A percentile compares a stretch with the other conserved stretches of the same genome.
Evolutionary conservation across 2,329 filamentous ascomycete species (phyloP).

Genomic region (Aureobasidium sp.): DNA sequence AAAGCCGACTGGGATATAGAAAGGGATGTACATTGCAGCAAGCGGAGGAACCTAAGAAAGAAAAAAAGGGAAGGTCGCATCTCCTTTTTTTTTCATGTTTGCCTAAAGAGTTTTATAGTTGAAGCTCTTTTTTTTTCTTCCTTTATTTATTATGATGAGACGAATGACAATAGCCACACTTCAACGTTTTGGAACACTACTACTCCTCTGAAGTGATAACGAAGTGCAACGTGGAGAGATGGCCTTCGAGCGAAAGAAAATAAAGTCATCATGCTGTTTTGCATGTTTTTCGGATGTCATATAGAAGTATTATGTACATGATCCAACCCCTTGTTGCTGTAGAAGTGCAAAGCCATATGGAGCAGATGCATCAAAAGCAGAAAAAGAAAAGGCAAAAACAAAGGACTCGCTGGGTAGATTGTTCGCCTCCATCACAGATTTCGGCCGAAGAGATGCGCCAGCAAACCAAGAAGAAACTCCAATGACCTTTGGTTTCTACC

Average conservation of each 20-base stretch:
- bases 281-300: not conserved
- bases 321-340: not conserved
- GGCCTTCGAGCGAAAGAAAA: no score
- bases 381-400: not conserved
- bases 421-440: no score
- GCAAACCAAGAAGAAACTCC: not conserved
- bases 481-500: not conserved
- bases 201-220: no score
- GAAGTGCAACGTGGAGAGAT: no score
- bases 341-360: not conserved
- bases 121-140: not conserved
- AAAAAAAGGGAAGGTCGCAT: not conserved
- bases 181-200: not conserved
- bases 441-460: not conserved
- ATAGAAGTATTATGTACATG: not conserved
- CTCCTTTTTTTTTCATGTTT: not conserved
- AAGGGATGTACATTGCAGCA: not conserved
- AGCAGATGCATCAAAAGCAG: not conserved
- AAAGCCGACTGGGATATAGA: not conserved
- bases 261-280: no score
- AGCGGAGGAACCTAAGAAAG: not conserved
- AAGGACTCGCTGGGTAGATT: not conserved
- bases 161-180: not conserved
- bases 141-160: constrained; percentile 1
- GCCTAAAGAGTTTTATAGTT: not conserved